Base-by-base conservation (phyloP, 352 stramenopile species). In the Phytophthora fragariae region DNA sequence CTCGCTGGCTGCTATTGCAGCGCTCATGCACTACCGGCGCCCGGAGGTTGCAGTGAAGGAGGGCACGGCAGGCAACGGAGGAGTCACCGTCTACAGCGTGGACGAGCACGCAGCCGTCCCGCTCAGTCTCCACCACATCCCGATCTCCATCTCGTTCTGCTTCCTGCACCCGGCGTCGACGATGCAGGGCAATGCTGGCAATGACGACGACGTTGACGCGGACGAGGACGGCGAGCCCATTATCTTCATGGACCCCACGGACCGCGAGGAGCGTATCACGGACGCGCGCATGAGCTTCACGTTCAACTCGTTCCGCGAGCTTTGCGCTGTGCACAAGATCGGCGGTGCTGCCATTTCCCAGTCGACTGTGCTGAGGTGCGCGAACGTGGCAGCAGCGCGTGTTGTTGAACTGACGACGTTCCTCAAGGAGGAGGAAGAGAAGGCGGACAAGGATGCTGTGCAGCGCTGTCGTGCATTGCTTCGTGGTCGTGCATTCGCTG, bases 121-220 rank as follows among this genome's bases (percentile, higher is more conserved):
- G 21, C 78, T 99, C 33, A 97, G 93, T 70, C 82, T 99, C 63
- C 96, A 99, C 84, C 97, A 99, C 83, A 95, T 97, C 39, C 97
- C 97, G n/a, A 87, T 99, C 49, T 98, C 92, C 24, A 91, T 98
- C 56, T 98, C 94, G n/a, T 99, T 98, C 62, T 90, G 86, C 77
- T 93, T 95, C 41, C 61, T 95, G 29, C 74, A 92, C 60, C 64
- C 72, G 31, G 33, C 55, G 69, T 56, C 58, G 24, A 27, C 24
- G 24, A 27, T 27, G 24, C 24, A 27, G 24, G n/a, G 75, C 57
- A 3, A 62, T 54, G 21, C 60, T 64, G 0, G 47, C 62, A 66
- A 63, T 11, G 60, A 70, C 17, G 65, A 70, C 53, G 70, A 70
- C 14, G 67, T 68, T 17, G 59, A 80, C 49, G 58, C 71, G 27